Evolutionary conservation across 2,329 filamentous ascomycete species (phyloP).

Genomic region (Akanthomyces uredinophilus): DNA sequence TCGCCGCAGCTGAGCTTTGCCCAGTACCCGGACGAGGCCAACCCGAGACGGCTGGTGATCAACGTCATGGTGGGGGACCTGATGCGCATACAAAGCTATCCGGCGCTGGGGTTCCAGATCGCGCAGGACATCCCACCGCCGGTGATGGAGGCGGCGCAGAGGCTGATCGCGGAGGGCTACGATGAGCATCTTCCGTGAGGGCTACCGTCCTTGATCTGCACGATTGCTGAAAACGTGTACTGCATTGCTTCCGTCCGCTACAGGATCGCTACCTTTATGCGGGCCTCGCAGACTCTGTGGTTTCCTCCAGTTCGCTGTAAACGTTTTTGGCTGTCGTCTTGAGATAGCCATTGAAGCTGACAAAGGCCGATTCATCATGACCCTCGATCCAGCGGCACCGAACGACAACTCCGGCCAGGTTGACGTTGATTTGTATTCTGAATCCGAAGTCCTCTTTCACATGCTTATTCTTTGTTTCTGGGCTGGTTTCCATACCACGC

Average conservation of each 20-base stretch:
- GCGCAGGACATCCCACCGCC: constrained; percentile 35
- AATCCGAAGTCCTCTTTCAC: constrained; percentile 40
- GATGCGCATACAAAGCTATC: constrained; percentile 38
- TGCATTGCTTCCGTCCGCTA: not conserved
- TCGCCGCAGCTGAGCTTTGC: constrained; percentile 34
- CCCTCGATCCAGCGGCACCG: constrained; percentile 65
- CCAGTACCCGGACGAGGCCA: constrained; percentile 37
- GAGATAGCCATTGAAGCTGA: constrained; percentile 82
- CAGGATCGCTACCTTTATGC: not conserved
- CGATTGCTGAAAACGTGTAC: not conserved
- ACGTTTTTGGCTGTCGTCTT: constrained; percentile 36
- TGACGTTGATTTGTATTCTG: constrained; percentile 46
- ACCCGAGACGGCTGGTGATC: constrained; percentile 37
- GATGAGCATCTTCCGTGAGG: constrained; percentile 33
- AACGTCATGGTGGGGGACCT: constrained; percentile 43
- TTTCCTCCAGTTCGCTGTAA: not conserved
- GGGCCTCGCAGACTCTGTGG: not conserved
- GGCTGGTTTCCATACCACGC: constrained; percentile 42
- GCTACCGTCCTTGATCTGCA: not conserved
- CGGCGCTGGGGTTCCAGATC: constrained; percentile 39
- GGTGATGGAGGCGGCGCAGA: constrained; percentile 37
- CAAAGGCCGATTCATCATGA: constrained; percentile 66
- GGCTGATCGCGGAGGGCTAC: constrained; percentile 36
- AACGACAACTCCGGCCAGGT: constrained; percentile 39
- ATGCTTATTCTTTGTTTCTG: constrained; percentile 26